Conservation (phyloP, 352 stramenopile genomes). For the Phytophthora tubulina region DNA sequence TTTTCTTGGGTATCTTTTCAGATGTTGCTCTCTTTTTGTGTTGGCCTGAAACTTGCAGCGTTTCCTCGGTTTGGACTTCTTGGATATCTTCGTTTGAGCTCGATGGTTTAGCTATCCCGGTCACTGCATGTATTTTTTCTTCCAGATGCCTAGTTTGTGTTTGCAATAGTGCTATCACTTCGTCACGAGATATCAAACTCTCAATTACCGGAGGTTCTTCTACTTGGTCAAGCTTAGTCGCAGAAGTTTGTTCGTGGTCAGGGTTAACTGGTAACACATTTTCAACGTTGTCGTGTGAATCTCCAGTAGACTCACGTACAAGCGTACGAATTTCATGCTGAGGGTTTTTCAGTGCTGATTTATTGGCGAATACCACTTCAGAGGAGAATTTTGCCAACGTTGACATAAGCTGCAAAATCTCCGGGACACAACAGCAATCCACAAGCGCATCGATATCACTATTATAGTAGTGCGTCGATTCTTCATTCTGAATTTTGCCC, state of each 20-base stretch:
- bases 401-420: slow-evolving; percentile 34
- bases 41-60: background rate
- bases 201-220: background rate
- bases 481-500: slow-evolving; percentile 15
- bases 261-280: background rate
- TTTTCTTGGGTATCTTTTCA: background rate
- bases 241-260: background rate
- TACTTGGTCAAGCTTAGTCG: background rate
- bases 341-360: background rate
- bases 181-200: slow-evolving; percentile 37
- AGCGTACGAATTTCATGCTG: background rate
- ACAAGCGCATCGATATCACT: slow-evolving; percentile 31
- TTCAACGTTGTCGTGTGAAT: background rate
- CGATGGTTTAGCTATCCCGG: background rate
- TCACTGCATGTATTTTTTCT: slow-evolving; percentile 33
- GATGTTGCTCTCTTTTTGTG: background rate
- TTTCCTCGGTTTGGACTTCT: background rate
- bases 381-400: slow-evolving; percentile 14
- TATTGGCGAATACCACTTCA: background rate
- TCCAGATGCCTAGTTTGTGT: slow-evolving; percentile 31
- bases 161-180: slow-evolving; percentile 40
- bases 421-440: slow-evolving; percentile 28
- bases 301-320: background rate
- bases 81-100: background rate
- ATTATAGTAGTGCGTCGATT: background rate